These are phyloP conservation scores for Silene conica DNA, from an alignment of 148 eudicot species.

Conservation along the genomic window DNA sequence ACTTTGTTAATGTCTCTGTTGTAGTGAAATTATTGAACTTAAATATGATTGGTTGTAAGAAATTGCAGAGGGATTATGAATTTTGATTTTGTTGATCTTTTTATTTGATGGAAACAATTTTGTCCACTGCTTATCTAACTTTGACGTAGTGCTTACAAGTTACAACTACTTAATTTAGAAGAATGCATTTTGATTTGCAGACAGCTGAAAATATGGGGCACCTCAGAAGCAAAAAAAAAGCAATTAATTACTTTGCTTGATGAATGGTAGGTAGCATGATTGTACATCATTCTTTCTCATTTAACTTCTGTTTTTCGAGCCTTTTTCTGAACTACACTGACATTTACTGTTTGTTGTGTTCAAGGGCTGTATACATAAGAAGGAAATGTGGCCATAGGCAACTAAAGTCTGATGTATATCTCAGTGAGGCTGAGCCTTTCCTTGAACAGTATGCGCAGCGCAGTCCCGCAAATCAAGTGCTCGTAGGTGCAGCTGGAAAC, in stretches of 20 bases:
- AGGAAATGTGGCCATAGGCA: slow-evolving; percentile 65
- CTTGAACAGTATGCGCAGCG: slow-evolving; percentile 93
- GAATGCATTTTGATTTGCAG: slow-evolving; percentile 33
- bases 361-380: slow-evolving; percentile 73
- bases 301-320: background rate
- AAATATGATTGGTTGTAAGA: too few species aligned
- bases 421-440: slow-evolving; percentile 91
- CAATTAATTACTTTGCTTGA: slow-evolving; percentile 82
- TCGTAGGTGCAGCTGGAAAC: slow-evolving; percentile 87
- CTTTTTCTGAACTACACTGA: background rate
- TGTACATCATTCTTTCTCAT: slow-evolving; percentile 4
- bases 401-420: slow-evolving; percentile 63
- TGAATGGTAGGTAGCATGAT: slow-evolving; percentile 61
- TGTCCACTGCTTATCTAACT: too few species aligned
- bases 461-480: slow-evolving; percentile 64
- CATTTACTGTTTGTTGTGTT: slow-evolving; percentile 19
- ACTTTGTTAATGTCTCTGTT: background rate
- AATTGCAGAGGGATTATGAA: too few species aligned
- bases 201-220: slow-evolving; percentile 94
- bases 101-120: too few species aligned
- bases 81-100: too few species aligned
- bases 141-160: too few species aligned
- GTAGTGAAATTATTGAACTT: background rate
- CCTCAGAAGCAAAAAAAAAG: slow-evolving; percentile 69
- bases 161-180: background rate